These are phyloP conservation scores for Nematocida homosporus DNA, from an alignment of 371 early-diverging fungal genomes.

Conservation along the genomic window DNA sequence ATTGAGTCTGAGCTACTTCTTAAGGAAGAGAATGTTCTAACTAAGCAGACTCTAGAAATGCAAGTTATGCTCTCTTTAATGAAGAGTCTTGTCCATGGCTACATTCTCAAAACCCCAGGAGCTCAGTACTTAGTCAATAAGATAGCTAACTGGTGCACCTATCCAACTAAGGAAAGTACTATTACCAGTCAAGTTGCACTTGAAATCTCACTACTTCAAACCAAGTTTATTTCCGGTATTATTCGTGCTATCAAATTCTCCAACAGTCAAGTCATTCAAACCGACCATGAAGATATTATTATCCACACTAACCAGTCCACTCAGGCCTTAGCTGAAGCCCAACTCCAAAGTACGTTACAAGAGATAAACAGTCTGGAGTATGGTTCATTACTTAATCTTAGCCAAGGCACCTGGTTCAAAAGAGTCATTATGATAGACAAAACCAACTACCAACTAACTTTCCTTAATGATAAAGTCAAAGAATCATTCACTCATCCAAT, in stretches of 20 bases:
- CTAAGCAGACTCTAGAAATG: slow-evolving; percentile 22
- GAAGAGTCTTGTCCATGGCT: slow-evolving; percentile 22
- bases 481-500: neutral
- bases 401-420: neutral
- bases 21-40: slow-evolving; percentile 19
- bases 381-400: slow-evolving; percentile 21
- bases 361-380: slow-evolving; percentile 5
- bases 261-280: slow-evolving; percentile 4
- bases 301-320: slow-evolving; percentile 19
- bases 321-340: neutral
- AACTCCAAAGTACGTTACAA: neutral
- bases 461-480: neutral
- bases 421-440: slow-evolving; percentile 14
- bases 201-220: slow-evolving; percentile 8
- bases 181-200: neutral
- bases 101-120: slow-evolving; percentile 8
- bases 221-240: slow-evolving; percentile 37
- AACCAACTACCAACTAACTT: slow-evolving; percentile 5
- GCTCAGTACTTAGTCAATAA: neutral
- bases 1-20: slow-evolving; percentile 44
- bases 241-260: slow-evolving; percentile 18
- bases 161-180: neutral
- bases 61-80: slow-evolving; percentile 2
- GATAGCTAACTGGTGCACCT: slow-evolving; percentile 4
- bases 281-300: slow-evolving; percentile 24